phyloP scores from a whole-genome alignment of 306 rosid genomes.

The Medicago ruthenica region DNA sequence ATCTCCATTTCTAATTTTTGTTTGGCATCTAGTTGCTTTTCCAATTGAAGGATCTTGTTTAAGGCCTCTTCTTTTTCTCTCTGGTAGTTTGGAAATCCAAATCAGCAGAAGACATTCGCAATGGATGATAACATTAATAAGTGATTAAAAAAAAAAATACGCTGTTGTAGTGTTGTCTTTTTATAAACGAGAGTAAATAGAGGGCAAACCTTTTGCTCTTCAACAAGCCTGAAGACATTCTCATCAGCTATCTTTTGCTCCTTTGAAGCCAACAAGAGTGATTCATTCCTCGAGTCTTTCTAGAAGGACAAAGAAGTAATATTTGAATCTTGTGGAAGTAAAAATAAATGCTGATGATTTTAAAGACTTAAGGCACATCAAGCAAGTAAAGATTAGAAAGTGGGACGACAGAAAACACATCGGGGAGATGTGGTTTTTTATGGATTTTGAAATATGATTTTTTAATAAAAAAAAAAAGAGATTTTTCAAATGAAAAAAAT shows the following conservation, averaged over 20 bases:
- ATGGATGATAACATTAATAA: background rate
- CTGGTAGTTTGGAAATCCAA: conserved; percentile 53
- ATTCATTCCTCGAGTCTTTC: conserved; percentile 82
- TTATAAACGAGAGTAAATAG: conserved; percentile 28
- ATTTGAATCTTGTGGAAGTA: conserved; percentile 38
- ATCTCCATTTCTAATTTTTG: conserved; percentile 97
- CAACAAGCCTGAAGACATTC: conserved; percentile 82
- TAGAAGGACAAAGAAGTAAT: conserved; percentile 45
- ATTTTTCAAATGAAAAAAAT: background rate
- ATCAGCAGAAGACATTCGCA: conserved; percentile 35
- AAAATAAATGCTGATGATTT: conserved; percentile 24
- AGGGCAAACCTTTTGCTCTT: conserved; percentile 78
- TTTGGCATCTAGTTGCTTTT: conserved; percentile 87
- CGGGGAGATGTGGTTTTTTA: background rate
- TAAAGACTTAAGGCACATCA: conserved; percentile 1
- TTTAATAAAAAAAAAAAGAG: background rate
- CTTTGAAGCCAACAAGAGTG: conserved; percentile 80
- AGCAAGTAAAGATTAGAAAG: conserved; percentile 27
- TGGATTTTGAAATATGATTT: conserved; percentile 17
- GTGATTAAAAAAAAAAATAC: background rate
- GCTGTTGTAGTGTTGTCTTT: conserved; percentile 4
- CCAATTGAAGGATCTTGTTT: conserved; percentile 77
- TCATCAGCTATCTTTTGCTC: conserved; percentile 86
- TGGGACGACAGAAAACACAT: conserved; percentile 8
- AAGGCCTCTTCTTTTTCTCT: conserved; percentile 88